These are phyloP conservation scores for Pythium sukuiense DNA, from an alignment of 352 stramenopile genomes.

Conservation along the genomic window DNA sequence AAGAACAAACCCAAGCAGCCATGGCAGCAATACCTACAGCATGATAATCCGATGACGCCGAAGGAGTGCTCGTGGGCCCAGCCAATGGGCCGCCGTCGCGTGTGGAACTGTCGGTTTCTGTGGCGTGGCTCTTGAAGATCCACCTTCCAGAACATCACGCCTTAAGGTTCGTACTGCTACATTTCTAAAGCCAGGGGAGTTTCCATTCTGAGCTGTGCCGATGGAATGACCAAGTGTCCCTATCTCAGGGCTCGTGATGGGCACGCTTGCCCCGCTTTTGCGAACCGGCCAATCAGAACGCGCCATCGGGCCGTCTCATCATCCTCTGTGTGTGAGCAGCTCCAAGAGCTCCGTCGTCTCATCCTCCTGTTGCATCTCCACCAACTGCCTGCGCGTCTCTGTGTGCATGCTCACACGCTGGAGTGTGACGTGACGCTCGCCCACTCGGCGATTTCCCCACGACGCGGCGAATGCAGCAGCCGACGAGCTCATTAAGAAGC, in stretches of 20 bases:
- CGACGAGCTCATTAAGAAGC: not conserved
- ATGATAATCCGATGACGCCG: not conserved
- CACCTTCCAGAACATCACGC: not conserved
- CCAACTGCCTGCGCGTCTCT: constrained; percentile 1
- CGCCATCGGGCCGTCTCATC: constrained; percentile 2
- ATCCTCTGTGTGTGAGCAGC: not conserved
- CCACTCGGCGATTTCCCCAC: not conserved
- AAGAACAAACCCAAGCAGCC: not conserved
- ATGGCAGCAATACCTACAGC: not conserved
- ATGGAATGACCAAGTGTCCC: not conserved
- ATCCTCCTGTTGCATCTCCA: not conserved
- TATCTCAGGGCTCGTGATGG: not conserved
- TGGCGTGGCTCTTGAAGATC: not conserved
- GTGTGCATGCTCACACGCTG: not conserved
- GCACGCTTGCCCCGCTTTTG: not conserved
- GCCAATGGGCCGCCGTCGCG: not conserved
- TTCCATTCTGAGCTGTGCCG: not conserved
- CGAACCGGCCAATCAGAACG: not conserved
- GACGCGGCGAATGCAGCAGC: not conserved
- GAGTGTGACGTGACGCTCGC: not conserved
- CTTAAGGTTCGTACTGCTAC: not conserved
- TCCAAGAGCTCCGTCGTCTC: constrained; percentile 2
- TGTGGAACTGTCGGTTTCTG: not conserved
- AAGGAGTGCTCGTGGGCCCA: not conserved
- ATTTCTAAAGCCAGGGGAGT: not conserved